Evolutionary conservation across 164 flowering plant genomes (phyloP).

Genomic region (Tetrastigma voinierianum): DNA sequence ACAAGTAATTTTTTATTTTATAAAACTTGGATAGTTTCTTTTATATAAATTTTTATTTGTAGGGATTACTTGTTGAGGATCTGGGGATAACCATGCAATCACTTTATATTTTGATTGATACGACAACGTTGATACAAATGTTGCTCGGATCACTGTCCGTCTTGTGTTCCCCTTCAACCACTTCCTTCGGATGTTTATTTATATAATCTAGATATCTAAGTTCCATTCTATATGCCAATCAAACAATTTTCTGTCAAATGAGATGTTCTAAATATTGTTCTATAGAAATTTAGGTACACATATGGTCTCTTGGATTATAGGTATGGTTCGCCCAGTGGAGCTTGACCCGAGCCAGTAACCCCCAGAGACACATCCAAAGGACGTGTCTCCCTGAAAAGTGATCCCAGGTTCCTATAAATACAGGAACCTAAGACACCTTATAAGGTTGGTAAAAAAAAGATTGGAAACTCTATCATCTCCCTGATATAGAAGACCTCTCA

Average conservation of each 20-base stretch:
- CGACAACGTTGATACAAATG: conserved; percentile 84
- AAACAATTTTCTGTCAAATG: neutral
- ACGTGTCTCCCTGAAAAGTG: too few species aligned
- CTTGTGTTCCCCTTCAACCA: conserved; percentile 93
- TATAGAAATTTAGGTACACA: too few species aligned
- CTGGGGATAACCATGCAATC: conserved; percentile 15
- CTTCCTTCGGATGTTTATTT: conserved; percentile 67
- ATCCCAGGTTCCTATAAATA: too few species aligned
- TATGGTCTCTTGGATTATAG: too few species aligned
- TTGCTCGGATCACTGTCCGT: conserved; percentile 80
- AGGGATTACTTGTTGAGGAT: conserved; percentile 48
- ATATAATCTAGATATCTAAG: conserved; percentile 74
- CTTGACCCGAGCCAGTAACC: too few species aligned
- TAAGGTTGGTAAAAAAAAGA: too few species aligned
- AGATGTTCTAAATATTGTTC: conserved; percentile 10
- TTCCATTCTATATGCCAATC: neutral
- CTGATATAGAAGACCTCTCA: too few species aligned
- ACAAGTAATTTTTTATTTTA: neutral
- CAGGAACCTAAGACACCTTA: too few species aligned
- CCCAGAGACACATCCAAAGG: too few species aligned
- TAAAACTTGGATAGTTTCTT: neutral
- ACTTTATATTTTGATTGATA: neutral
- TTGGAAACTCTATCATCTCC: too few species aligned
- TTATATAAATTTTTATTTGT: neutral
- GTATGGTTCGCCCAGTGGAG: too few species aligned